phyloP scores from a whole-genome alignment of 23 red algal species.

The Rhodosorus marinus region DNA sequence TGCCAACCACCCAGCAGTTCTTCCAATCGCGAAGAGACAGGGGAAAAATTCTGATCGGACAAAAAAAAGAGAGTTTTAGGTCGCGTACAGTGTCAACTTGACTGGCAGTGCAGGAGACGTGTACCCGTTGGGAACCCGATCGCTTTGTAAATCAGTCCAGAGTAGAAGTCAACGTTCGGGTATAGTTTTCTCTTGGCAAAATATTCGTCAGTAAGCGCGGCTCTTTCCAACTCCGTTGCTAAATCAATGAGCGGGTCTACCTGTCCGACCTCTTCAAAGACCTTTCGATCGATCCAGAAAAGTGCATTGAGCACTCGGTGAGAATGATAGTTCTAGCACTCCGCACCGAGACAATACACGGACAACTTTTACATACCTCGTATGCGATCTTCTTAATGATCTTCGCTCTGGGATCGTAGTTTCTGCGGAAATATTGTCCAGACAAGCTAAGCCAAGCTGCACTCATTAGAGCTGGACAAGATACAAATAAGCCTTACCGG shows the following conservation, averaged over 20 bases:
- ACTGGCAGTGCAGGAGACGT: no score
- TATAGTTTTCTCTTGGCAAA: slow-evolving; percentile 71
- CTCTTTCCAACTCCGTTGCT: slow-evolving; percentile 49
- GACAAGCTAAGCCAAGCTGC: no score
- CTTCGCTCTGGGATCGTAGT: slow-evolving; percentile 68
- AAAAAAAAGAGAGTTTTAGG: no score
- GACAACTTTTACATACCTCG: no score
- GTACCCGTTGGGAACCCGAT: slow-evolving; percentile 65
- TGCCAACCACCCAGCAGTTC: slow-evolving; percentile 71
- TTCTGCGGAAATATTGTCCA: no score
- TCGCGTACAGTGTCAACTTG: no score
- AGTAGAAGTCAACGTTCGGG: slow-evolving; percentile 97
- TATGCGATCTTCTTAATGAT: slow-evolving; percentile 45
- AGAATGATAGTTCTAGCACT: no score
- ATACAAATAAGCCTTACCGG: no score
- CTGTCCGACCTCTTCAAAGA: slow-evolving; percentile 22
- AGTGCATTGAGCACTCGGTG: no score
- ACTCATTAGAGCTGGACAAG: no score
- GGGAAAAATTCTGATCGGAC: slow-evolving; percentile 65
- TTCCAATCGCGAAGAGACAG: slow-evolving; percentile 59
- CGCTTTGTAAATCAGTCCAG: slow-evolving; percentile 86
- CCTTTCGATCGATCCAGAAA: no score
- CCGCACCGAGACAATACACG: no score
- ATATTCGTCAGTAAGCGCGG: slow-evolving; percentile 75
- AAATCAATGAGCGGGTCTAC: slow-evolving; percentile 44